Evolutionary conservation across 2,329 filamentous ascomycete genomes (phyloP).

Genomic region (Dendryphion nanum): DNA sequence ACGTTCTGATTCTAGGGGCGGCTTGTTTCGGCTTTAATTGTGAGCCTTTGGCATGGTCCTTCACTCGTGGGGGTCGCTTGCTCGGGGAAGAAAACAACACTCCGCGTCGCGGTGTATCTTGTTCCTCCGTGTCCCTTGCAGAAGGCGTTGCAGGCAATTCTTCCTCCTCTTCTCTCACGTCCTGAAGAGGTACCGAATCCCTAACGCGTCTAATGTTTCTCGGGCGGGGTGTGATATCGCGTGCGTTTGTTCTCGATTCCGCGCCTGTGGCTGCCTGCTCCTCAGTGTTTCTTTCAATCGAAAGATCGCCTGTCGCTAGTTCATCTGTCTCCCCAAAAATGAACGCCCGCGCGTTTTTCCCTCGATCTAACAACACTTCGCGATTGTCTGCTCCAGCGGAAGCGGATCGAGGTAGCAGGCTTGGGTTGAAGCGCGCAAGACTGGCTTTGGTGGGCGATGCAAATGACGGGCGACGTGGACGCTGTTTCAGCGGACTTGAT

Average conservation of each 20-base stretch:
- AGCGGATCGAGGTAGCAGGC: conserved; percentile 21
- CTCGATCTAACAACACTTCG: conserved; percentile 12
- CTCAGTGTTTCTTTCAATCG: not conserved
- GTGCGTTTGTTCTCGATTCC: not conserved
- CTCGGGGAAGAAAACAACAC: conserved; percentile 31
- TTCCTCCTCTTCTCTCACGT: conserved; percentile 7
- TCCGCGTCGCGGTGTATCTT: conserved; percentile 21
- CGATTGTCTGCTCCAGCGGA: conserved; percentile 12
- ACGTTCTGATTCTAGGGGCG: not conserved
- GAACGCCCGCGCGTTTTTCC: conserved; percentile 20
- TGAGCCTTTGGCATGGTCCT: conserved; percentile 13
- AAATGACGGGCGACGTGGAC: conserved; percentile 36
- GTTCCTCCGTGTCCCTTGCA: conserved; percentile 10
- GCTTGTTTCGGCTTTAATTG: conserved; percentile 12
- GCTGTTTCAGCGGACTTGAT: conserved; percentile 18
- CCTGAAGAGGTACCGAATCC: not conserved
- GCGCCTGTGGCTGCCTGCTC: not conserved
- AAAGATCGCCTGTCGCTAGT: too few relatives aligned
- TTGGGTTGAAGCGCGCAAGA: conserved; percentile 39
- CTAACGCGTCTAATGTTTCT: not conserved
- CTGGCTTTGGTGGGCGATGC: conserved; percentile 42
- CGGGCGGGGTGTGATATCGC: not conserved
- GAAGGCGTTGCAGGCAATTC: conserved; percentile 23
- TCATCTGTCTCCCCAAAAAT: conserved; percentile 13
- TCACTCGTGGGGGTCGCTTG: conserved; percentile 24